Evolutionary conservation across 306 rosid species (phyloP).

Genomic region (Canavalia gladiata): DNA sequence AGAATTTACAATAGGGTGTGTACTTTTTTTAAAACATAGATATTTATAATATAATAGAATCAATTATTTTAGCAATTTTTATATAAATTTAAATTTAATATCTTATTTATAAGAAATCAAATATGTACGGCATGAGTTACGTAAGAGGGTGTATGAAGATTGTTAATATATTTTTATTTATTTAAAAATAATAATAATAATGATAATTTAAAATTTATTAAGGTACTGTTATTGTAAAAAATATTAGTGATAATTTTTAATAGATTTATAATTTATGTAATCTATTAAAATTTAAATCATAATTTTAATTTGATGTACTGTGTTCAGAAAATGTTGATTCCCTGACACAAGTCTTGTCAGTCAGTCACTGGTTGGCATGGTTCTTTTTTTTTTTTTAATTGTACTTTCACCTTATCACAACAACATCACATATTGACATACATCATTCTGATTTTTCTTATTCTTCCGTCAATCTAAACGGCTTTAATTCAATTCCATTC

Average conservation of each 20-base stretch:
- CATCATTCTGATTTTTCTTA: neutral
- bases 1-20: too few relatives aligned
- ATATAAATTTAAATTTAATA: too few relatives aligned
- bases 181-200: neutral
- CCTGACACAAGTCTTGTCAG: slow-evolving; percentile 13
- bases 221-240: neutral
- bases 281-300: neutral
- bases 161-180: neutral
- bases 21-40: too few relatives aligned
- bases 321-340: slow-evolving; percentile 6
- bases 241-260: neutral
- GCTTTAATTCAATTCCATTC: slow-evolving; percentile 6
- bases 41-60: too few relatives aligned
- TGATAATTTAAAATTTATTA: neutral
- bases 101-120: too few relatives aligned
- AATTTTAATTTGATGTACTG: neutral
- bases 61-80: too few relatives aligned
- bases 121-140: neutral
- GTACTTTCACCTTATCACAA: slow-evolving; percentile 26
- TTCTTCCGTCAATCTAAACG: slow-evolving; percentile 18
- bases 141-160: neutral
- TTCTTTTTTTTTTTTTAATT: neutral
- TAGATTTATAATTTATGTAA: neutral
- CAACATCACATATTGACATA: slow-evolving; percentile 9
- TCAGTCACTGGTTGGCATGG: slow-evolving; percentile 3